These are phyloP conservation scores for Globisporangium echinulatum DNA, from an alignment of 352 stramenopile genomes.

Conservation along the genomic window DNA sequence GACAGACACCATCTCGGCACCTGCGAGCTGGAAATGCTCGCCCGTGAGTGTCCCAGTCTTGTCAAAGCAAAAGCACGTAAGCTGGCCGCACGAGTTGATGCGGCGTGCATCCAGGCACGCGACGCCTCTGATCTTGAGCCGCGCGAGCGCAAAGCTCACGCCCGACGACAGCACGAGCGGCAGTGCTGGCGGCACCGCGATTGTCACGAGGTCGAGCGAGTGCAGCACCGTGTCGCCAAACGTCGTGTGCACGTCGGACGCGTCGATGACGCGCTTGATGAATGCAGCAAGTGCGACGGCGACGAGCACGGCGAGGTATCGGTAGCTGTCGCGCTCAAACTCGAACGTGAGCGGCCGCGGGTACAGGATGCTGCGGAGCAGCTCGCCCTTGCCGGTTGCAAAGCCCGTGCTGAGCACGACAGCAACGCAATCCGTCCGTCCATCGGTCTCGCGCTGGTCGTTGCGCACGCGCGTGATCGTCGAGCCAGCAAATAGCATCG, in stretches of 20 bases:
- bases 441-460: background rate
- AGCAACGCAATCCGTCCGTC: conserved; percentile 13
- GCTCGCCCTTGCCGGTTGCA: conserved; percentile 51
- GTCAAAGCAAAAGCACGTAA: conserved; percentile 77
- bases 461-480: conserved; percentile 12
- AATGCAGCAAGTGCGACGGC: conserved; percentile 4
- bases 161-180: conserved; percentile 51
- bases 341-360: conserved; percentile 44
- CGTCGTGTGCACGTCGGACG: conserved; percentile 17
- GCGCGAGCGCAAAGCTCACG: conserved; percentile 41
- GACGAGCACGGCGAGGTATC: conserved; percentile 36
- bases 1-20: conserved; percentile 1
- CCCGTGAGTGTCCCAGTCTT: conserved; percentile 75
- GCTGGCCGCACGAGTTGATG: conserved; percentile 59
- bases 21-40: conserved; percentile 54
- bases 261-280: conserved; percentile 35
- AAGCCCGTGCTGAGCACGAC: conserved; percentile 57
- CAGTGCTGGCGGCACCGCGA: conserved; percentile 43
- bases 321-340: conserved; percentile 63
- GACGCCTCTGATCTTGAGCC: conserved; percentile 31
- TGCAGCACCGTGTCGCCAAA: conserved; percentile 5
- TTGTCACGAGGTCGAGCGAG: conserved; percentile 59
- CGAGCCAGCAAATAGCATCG: conserved; percentile 52
- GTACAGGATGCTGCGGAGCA: conserved; percentile 63
- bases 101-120: conserved; percentile 61